phyloP scores from a whole-genome alignment of 306 rosid genomes.

The Lathyrus tuberosus region DNA sequence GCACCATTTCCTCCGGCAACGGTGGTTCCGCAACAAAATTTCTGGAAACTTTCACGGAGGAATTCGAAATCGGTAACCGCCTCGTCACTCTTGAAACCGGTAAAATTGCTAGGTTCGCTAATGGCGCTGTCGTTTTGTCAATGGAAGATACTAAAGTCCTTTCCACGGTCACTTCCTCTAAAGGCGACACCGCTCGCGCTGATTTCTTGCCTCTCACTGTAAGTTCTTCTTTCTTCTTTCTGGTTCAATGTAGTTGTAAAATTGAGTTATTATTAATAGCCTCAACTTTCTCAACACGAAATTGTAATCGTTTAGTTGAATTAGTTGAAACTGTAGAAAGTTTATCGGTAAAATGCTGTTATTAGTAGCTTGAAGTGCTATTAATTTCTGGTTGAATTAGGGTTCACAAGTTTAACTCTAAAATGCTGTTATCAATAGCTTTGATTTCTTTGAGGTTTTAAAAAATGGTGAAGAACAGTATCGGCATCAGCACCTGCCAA shows the following conservation, averaged over 20 bases:
- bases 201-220: constrained; percentile 96
- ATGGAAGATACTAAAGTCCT: constrained; percentile 76
- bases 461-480: no score
- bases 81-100: constrained; percentile 72
- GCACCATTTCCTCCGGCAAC: constrained; percentile 62
- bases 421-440: not conserved
- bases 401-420: no score
- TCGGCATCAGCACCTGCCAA: no score
- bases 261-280: no score
- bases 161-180: constrained; percentile 70
- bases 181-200: constrained; percentile 61
- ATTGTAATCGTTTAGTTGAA: no score
- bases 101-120: constrained; percentile 84
- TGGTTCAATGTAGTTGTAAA: no score
- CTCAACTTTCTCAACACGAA: no score
- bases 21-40: constrained; percentile 56
- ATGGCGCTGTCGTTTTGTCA: constrained; percentile 78
- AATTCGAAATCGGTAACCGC: constrained; percentile 81
- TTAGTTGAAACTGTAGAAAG: no score
- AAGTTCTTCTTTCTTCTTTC: constrained; percentile 1
- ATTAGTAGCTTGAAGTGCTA: no score
- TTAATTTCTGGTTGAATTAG: no score
- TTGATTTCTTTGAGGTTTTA: not conserved
- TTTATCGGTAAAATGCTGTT: no score
- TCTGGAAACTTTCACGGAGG: constrained; percentile 70